Percentiles rank a stretch among this genome's conserved stretches.
phyloP scores from a whole-genome alignment of 129 eudicot genomes.

The Calendula officinalis region DNA sequence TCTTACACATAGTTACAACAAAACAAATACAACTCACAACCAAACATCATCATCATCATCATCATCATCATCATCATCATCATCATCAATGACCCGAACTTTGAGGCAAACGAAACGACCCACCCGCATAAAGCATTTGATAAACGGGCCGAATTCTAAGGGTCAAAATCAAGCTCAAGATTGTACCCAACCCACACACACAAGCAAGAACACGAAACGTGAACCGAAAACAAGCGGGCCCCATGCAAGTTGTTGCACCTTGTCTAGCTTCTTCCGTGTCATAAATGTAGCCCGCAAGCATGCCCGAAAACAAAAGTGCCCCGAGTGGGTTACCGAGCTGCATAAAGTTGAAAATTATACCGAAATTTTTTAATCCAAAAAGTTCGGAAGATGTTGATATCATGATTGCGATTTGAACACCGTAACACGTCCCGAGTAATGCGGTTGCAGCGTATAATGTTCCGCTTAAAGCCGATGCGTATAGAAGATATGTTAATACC shows the following conservation, averaged over 20 bases:
- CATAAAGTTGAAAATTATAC: slow-evolving; percentile 86
- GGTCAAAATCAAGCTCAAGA: slow-evolving; percentile 69
- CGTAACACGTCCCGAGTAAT: slow-evolving; percentile 84
- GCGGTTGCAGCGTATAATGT: slow-evolving; percentile 78
- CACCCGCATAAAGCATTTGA: slow-evolving; percentile 91
- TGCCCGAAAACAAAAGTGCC: slow-evolving; percentile 77
- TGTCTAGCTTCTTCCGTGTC: slow-evolving; percentile 81
- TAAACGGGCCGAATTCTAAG: slow-evolving; percentile 86
- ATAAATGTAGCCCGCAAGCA: slow-evolving; percentile 79
- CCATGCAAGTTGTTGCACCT: slow-evolving; percentile 55
- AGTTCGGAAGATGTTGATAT: slow-evolving; percentile 94
- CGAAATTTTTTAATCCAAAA: slow-evolving; percentile 81
- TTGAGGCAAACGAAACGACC: slow-evolving; percentile 80
- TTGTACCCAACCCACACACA: slow-evolving; percentile 69
- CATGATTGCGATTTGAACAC: slow-evolving; percentile 85
- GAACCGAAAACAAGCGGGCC: slow-evolving; percentile 79
- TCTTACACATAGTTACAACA: slow-evolving; percentile 25
- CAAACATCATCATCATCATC: not conserved
- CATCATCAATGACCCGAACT: slow-evolving; percentile 43
- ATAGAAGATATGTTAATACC: slow-evolving; percentile 65
- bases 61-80: slow-evolving; percentile 25
- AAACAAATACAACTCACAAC: not conserved
- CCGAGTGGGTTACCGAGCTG: slow-evolving; percentile 84
- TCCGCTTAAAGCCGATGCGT: slow-evolving; percentile 75
- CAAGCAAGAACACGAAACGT: slow-evolving; percentile 86